Conservation (phyloP, 805 yeast genomes). For the Lipomyces chichibuensis region DNA sequence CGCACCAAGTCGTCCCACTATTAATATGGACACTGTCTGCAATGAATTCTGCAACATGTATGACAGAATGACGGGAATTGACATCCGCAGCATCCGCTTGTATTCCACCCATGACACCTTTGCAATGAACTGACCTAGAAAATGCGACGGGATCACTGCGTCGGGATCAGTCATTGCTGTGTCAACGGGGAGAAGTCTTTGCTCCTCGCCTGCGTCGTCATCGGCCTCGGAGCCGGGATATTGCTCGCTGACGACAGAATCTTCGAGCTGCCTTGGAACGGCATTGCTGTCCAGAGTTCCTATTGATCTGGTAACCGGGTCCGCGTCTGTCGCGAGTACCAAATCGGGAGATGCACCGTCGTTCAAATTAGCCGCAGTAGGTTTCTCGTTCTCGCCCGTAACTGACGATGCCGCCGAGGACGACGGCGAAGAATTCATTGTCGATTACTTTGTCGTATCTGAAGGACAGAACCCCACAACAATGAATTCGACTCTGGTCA, state of each 20-base stretch:
- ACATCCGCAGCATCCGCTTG: constrained; percentile 31
- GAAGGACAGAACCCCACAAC: not conserved
- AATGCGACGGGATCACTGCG: constrained; percentile 19
- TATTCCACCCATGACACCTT: constrained; percentile 29
- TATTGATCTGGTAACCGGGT: constrained; percentile 19
- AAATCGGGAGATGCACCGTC: not conserved
- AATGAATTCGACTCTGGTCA: not conserved
- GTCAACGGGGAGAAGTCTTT: constrained; percentile 13
- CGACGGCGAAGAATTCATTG: not conserved
- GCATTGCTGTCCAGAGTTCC: constrained; percentile 8
- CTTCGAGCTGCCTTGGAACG: constrained; percentile 6
- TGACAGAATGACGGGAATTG: constrained; percentile 37
- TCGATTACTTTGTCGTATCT: not conserved
- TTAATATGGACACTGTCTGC: constrained; percentile 37
- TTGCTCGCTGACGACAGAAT: not conserved
- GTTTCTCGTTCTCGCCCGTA: not conserved
- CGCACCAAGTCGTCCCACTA: constrained; percentile 37
- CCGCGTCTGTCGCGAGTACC: constrained; percentile 6
- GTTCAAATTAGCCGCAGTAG: not conserved
- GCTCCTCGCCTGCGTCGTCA: constrained; percentile 3
- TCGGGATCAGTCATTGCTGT: constrained; percentile 30
- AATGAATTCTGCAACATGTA: constrained; percentile 38
- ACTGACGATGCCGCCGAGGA: not conserved
- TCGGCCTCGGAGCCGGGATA: not conserved
- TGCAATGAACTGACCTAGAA: constrained; percentile 15